Base-by-base conservation (phyloP, 352 stramenopile genomes). In the Sclerospora graminicola region DNA sequence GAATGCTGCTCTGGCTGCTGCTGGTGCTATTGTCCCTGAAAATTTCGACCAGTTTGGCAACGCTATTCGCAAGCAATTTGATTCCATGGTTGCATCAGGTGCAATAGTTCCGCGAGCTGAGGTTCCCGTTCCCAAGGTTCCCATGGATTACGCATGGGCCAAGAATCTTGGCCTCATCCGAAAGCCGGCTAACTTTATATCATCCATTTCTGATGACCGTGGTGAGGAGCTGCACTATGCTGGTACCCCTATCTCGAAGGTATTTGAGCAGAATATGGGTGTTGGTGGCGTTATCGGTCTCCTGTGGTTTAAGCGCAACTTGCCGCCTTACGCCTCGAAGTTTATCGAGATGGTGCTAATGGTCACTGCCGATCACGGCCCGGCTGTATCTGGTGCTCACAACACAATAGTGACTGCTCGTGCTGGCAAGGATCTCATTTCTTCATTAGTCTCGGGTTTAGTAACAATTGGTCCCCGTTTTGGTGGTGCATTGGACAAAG, bases 321-420 rank as follows among this genome's bases (percentile, higher is more conserved):
- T 97, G 50, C 87, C 88, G 15, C 30, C 75, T 26, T 95, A 95
- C 69, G 87, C 85, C 13, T 83, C 72, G 32, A 96, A 95, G 66
- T 98, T 98, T 60, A 97, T 98, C 46, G 94, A 98, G 69, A 98
- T 98, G 89, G 89, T 98, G 45, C 73, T 98, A 15, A 97, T 98
- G 91, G 90, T 98, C 27, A 97, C 90, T 14, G 94, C 93, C 24
- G 94, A 98, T 67, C 94, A 98, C 69, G 94, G 94, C 30, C 94
- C 94, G 36, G 92, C 92, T 18, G 94, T 98, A 18, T 96, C 89
- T 24, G 94, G 94, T 44, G 94, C 94, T 9, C 94, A 98, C 70
- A 98, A 98, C 73, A 98, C 92, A 35, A 98, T 98, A 52, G 78
- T 89, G 29, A 89, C 87, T 48, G 84, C 94, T 23, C 84, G 94